Evolutionary conservation across 805 yeast species (phyloP).

Genomic region (Kregervanrija delftensis): DNA sequence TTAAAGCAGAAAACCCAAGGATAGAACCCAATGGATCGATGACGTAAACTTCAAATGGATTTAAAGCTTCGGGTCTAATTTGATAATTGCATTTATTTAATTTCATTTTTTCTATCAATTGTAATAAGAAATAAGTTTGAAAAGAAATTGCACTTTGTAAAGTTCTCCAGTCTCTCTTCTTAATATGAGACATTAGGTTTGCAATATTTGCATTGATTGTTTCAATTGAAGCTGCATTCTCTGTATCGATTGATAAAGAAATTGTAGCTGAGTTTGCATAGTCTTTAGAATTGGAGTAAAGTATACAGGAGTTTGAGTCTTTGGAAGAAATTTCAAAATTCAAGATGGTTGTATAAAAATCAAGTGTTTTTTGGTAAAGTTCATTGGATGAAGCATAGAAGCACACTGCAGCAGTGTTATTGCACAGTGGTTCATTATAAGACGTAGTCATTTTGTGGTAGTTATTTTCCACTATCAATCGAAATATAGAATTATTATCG

Average conservation of each 20-base stretch:
- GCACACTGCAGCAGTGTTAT: slow-evolving; percentile 48
- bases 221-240: slow-evolving; percentile 20
- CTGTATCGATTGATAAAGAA: slow-evolving; percentile 18
- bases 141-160: slow-evolving; percentile 39
- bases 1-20: slow-evolving; percentile 67
- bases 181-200: slow-evolving; percentile 22
- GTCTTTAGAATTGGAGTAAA: slow-evolving; percentile 20
- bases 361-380: slow-evolving; percentile 38
- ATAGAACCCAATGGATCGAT: slow-evolving; percentile 81
- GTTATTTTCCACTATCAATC: no score
- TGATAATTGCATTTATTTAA: slow-evolving; percentile 35
- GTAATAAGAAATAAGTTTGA: slow-evolving; percentile 34
- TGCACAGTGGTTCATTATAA: slow-evolving; percentile 35
- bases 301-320: slow-evolving; percentile 19
- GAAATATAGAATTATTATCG: not conserved
- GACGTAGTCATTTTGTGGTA: slow-evolving; percentile 1
- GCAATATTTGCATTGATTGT: slow-evolving; percentile 21
- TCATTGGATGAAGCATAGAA: slow-evolving; percentile 44
- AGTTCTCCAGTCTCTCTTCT: slow-evolving; percentile 44
- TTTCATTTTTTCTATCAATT: slow-evolving; percentile 30
- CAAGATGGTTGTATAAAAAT: slow-evolving; percentile 50
- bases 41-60: slow-evolving; percentile 69
- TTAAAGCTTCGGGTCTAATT: slow-evolving; percentile 62
- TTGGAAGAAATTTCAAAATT: slow-evolving; percentile 25
- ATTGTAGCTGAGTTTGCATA: slow-evolving; percentile 22